Conservation (phyloP, 805 yeast species). For the Yarrowia porcina region DNA sequence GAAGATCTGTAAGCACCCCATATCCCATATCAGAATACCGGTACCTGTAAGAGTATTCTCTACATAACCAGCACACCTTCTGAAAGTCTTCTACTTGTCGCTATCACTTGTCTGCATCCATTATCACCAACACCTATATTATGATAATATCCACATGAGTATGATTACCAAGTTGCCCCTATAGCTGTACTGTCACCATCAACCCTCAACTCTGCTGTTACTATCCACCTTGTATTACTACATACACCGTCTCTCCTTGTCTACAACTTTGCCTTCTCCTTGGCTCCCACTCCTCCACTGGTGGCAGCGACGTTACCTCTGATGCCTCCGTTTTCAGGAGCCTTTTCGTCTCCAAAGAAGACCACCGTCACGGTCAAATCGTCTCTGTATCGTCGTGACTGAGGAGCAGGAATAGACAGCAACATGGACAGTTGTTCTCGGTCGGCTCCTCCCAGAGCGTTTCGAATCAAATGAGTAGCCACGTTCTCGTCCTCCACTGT, state of each 20-base stretch:
- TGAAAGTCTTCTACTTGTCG: too few relatives aligned
- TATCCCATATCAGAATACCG: too few relatives aligned
- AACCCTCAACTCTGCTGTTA: not conserved
- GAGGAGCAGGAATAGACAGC: slow-evolving; percentile 86
- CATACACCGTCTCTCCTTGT: not conserved
- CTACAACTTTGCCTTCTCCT: slow-evolving; percentile 8
- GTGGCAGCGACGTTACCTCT: slow-evolving; percentile 17
- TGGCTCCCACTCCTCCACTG: not conserved
- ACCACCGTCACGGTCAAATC: slow-evolving; percentile 95
- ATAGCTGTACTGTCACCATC: too few relatives aligned
- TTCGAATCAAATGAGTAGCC: slow-evolving; percentile 88
- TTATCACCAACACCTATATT: too few relatives aligned
- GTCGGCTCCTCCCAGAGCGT: slow-evolving; percentile 87
- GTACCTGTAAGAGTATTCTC: too few relatives aligned
- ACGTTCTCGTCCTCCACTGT: slow-evolving; percentile 76
- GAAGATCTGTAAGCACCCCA: too few relatives aligned
- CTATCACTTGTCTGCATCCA: too few relatives aligned
- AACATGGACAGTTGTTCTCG: slow-evolving; percentile 84
- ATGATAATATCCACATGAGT: too few relatives aligned
- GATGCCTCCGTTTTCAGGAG: slow-evolving; percentile 1
- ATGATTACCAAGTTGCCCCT: too few relatives aligned
- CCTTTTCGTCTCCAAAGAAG: slow-evolving; percentile 62
- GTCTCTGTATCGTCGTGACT: slow-evolving; percentile 88
- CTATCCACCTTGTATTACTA: not conserved
- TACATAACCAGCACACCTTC: too few relatives aligned